A percentile compares a stretch with the other conserved stretches of the same genome.
Conservation (phyloP, 1,284 basidiomycete genomes). For the Melanopsichium pennsylvanicum region DNA sequence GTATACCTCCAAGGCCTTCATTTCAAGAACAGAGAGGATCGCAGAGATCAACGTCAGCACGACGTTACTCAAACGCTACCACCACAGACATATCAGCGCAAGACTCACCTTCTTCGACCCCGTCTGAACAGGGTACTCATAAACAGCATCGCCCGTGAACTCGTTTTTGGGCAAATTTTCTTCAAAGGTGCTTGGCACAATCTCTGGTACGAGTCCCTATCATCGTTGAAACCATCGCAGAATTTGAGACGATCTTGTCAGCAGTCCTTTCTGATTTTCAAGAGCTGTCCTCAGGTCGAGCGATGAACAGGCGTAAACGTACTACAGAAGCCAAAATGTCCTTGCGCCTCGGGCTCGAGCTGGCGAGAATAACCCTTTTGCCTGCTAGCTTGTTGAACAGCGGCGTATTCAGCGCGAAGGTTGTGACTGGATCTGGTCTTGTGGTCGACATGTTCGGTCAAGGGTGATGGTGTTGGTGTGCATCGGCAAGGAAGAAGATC, state of each 20-base stretch:
- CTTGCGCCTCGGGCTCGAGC: constrained; percentile 53
- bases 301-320: constrained; percentile 6
- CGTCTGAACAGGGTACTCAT: constrained; percentile 92
- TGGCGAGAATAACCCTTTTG: constrained; percentile 58
- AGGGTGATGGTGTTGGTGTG: neutral
- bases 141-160: constrained; percentile 75
- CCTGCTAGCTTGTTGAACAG: constrained; percentile 58
- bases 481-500: no score
- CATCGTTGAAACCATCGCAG: neutral
- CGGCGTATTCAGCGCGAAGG: constrained; percentile 52
- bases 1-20: constrained; percentile 66
- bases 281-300: no score
- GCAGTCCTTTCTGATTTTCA: neutral
- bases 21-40: no score
- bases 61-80: no score
- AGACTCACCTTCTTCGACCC: constrained; percentile 77
- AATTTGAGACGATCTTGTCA: neutral
- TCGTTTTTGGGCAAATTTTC: constrained; percentile 78
- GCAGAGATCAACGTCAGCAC: no score
- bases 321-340: constrained; percentile 60
- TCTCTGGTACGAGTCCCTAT: constrained; percentile 84
- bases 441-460: constrained; percentile 10
- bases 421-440: constrained; percentile 32
- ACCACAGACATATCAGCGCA: neutral
- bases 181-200: constrained; percentile 85